Evolutionary conservation across 495 filamentous ascomycete species (phyloP), one percentile per base, ranked within the genome.

Genomic region (Usnea hakonensis): DNA sequence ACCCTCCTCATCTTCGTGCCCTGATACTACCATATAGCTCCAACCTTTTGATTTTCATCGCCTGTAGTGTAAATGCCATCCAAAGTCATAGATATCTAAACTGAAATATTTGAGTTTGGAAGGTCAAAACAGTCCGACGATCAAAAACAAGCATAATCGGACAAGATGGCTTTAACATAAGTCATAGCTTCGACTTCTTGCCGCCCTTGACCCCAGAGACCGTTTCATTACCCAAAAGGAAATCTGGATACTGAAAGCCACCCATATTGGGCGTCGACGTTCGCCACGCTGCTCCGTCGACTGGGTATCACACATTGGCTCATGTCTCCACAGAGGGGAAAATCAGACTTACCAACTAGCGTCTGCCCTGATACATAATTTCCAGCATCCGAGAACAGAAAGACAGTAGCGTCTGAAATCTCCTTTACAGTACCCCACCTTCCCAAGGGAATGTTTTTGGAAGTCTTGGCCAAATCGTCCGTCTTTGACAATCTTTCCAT

Each of bases 351-450:
- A 65, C 58, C 60, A 30, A 68, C 63, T 28, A 68, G 61, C 21
- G 38, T 55, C 32, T 54, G 52, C 14, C 65, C 67, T 14, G 37
- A 64, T 0, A 67, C 61, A 26, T 57, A 71, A 23, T 85, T 91
- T 4, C 88, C 92, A 0, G 88, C 85, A 54, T 93, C 87, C 30
- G 85, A 85, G 65, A 96, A 91, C 28, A 96, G 73, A 66, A 83
- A 97, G 0, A 97, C 85, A 0, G 92, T 96, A 19, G 92, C 90
- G 76, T 98, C 91, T 0, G 92, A 88, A 68, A 98, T 92, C 67
- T 98, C 93, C 61, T 85, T 85, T 11, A 95, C 83, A 1, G 80
- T 84, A n/a, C 93, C 94, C 64, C 81, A 81, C 55, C 90, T 78
- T 16, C 90, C 90, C 0, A 87, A 71, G 0, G 94, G 94, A 26